phyloP scores from a whole-genome alignment of 148 eudicot genomes.

The Heliosperma pusillum region DNA sequence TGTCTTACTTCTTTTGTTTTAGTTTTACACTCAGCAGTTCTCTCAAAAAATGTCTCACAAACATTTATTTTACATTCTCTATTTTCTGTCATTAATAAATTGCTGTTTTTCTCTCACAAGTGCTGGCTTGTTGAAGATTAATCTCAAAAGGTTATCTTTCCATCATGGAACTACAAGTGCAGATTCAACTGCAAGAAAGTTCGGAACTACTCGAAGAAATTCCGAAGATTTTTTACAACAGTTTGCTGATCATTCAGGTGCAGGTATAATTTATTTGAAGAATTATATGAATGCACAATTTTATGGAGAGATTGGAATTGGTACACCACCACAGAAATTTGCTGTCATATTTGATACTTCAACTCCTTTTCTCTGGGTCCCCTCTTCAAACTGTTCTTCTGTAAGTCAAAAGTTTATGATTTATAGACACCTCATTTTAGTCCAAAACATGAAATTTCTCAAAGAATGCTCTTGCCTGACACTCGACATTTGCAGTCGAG shows the following conservation, averaged over 20 bases:
- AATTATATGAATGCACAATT: conserved; percentile 84
- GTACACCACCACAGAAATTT: conserved; percentile 79
- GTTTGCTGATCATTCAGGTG: conserved; percentile 28
- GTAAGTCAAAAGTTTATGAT: conserved; percentile 39
- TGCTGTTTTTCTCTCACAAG: conserved; percentile 38
- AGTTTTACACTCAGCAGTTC: neutral
- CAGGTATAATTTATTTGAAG: conserved; percentile 47
- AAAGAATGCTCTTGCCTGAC: too few species aligned
- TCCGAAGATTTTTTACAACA: conserved; percentile 15
- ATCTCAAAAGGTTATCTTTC: conserved; percentile 44
- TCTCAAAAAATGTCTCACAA: conserved; percentile 33
- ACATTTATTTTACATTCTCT: conserved; percentile 27
- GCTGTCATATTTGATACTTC: conserved; percentile 80
- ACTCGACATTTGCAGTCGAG: neutral
- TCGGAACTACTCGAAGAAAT: conserved; percentile 19
- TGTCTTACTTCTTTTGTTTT: too few species aligned
- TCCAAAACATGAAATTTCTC: too few species aligned
- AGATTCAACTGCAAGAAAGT: conserved; percentile 38
- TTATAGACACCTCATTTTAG: neutral
- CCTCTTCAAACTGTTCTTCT: conserved; percentile 75
- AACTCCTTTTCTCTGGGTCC: conserved; percentile 74
- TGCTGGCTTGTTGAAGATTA: conserved; percentile 40
- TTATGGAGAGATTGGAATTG: conserved; percentile 72
- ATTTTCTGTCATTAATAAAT: conserved; percentile 37
- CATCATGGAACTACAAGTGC: conserved; percentile 33